Base-by-base conservation (phyloP, 805 yeast species). In the Ogataea nonfermentans region DNA sequence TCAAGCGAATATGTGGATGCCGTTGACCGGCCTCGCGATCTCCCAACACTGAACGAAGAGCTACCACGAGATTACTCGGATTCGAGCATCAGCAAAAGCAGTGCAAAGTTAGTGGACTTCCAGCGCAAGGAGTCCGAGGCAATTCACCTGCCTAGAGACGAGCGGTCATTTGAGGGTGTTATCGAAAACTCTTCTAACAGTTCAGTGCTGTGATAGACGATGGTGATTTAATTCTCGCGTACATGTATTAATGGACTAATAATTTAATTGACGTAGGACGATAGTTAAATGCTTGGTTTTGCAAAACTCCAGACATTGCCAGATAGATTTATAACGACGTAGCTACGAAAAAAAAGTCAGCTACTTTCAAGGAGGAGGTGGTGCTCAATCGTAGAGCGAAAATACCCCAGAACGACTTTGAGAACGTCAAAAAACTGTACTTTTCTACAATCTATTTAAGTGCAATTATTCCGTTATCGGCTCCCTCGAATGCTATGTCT, bases 41-140 rank as follows among this genome's bases (percentile, higher is more conserved):
- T 47, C n/a, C 24, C 29, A 2, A 41, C 46, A 3, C 33, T 47
- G 22, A 28, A 43, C 14, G 51, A 47, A 16, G 49, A 47, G 28
- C 22, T 44, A 8, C 45, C 47, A 14, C 44, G 43, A 12, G 46
- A 41, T 23, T 24, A 29, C 15, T 46, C 49, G 6, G 50, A 42
- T 31, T 37, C 37, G 3, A 42, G 29, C 34, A 24, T 46, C 13
- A 44, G 38, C 13, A 39, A 40, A 12, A 35, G 48, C 23, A 59
- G 59, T 31, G 73, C 74, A 9, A 71, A 73, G 51, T 57, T 72
- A 38, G 75, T 73, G 28, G 71, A 72, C 33, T 71, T 73, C 44
- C 70, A 74, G 4, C 57, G 75, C 47, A 66, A 66, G 47, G 69
- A 68, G 8, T 63, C 72, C 37, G 61, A 68, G n/a, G 61, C 70